phyloP scores from a whole-genome alignment of 2,329 filamentous ascomycete genomes.

The Mycocentrospora acerina region DNA sequence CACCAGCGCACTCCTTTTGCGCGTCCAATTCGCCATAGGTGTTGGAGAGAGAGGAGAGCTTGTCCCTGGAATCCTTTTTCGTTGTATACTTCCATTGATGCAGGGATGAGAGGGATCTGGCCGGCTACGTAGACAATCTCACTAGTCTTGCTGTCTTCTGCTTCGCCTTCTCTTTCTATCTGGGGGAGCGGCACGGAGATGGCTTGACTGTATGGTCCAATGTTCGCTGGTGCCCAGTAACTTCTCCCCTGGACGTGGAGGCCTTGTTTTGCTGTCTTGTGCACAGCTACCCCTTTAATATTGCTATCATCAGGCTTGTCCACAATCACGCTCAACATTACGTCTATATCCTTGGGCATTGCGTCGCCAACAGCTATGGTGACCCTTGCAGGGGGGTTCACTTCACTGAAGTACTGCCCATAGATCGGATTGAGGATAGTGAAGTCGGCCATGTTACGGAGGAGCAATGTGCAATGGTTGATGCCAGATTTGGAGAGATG shows the following conservation, averaged over 20 bases:
- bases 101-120: slow-evolving; percentile 85
- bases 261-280: slow-evolving; percentile 43
- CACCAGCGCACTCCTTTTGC: slow-evolving; percentile 74
- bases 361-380: slow-evolving; percentile 75
- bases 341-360: slow-evolving; percentile 61
- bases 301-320: slow-evolving; percentile 13
- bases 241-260: slow-evolving; percentile 91
- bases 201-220: slow-evolving; percentile 94
- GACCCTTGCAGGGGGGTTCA: slow-evolving; percentile 82
- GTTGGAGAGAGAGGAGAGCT: slow-evolving; percentile 75
- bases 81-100: slow-evolving; percentile 66
- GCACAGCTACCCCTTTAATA: slow-evolving; percentile 20
- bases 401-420: slow-evolving; percentile 68
- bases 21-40: slow-evolving; percentile 79
- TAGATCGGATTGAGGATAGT: slow-evolving; percentile 73
- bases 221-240: slow-evolving; percentile 98
- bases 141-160: slow-evolving; percentile 7
- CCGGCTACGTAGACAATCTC: slow-evolving; percentile 71
- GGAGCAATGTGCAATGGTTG: slow-evolving; percentile 61
- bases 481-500: slow-evolving; percentile 29
- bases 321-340: slow-evolving; percentile 61
- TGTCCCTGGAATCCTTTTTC: slow-evolving; percentile 55
- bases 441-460: slow-evolving; percentile 82
- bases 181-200: slow-evolving; percentile 55
- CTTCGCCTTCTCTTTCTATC: slow-evolving; percentile 11